Conservation (phyloP, 2,329 filamentous ascomycete species). For the Cladosporium sp. region DNA sequence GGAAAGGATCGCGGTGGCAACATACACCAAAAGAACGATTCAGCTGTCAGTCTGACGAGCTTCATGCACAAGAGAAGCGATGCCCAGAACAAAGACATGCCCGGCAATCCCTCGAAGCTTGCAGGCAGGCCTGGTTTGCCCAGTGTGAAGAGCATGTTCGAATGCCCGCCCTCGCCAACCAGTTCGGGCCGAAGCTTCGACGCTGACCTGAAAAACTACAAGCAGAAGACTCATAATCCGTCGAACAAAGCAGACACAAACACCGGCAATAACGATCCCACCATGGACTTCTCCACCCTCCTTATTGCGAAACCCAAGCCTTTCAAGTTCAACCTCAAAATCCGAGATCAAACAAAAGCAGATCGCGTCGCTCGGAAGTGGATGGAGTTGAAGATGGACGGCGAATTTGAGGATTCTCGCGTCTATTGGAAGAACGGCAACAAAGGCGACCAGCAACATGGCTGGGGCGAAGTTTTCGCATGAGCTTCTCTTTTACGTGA, state of each 20-base stretch:
- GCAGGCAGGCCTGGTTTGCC: background rate
- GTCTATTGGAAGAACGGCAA: constrained; percentile 41
- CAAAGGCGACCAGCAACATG: constrained; percentile 28
- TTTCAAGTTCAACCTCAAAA: constrained; percentile 44
- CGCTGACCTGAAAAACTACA: background rate
- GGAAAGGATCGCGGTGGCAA: background rate
- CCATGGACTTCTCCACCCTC: constrained; percentile 46
- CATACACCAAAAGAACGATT: constrained; percentile 22
- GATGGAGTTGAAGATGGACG: constrained; percentile 38
- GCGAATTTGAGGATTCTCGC: constrained; percentile 40
- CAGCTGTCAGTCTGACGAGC: constrained; percentile 21
- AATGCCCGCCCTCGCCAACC: background rate
- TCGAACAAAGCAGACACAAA: constrained; percentile 1
- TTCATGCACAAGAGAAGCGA: background rate
- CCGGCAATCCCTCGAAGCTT: constrained; percentile 7
- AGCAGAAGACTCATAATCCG: background rate
- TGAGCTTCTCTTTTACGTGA: background rate
- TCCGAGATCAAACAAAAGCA: constrained; percentile 37
- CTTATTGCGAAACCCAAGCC: constrained; percentile 49
- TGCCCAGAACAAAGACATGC: background rate
- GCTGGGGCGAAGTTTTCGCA: constrained; percentile 24
- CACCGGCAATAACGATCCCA: constrained; percentile 37
- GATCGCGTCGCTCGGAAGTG: constrained; percentile 38
- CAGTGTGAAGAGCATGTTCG: constrained; percentile 8
- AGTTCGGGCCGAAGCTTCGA: background rate